phyloP scores from a whole-genome alignment of 352 stramenopile genomes.

The Globisporangium carolinianum region DNA sequence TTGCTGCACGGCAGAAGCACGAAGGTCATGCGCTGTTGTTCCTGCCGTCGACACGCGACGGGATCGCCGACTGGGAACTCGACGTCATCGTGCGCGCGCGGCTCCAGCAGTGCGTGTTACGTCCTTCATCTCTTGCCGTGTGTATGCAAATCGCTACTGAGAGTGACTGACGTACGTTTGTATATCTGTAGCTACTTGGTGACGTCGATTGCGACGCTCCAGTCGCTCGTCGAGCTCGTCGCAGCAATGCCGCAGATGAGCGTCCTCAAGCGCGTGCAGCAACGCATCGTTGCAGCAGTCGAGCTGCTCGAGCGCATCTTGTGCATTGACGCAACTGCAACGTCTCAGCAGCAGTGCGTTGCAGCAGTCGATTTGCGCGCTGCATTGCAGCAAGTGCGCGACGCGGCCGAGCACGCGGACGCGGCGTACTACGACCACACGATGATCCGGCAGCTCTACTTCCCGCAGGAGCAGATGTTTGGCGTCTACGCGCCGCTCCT shows the following conservation, averaged over 20 bases:
- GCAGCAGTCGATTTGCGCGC: slow-evolving; percentile 16
- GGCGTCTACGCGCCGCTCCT: slow-evolving; percentile 58
- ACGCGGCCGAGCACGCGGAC: slow-evolving; percentile 42
- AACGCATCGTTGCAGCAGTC: slow-evolving; percentile 42
- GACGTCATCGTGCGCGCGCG: slow-evolving; percentile 41
- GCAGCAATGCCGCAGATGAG: slow-evolving; percentile 64
- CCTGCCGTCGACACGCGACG: slow-evolving; percentile 37
- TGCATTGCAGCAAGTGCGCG: slow-evolving; percentile 30
- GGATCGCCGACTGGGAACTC: slow-evolving; percentile 70
- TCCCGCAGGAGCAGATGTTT: slow-evolving; percentile 62
- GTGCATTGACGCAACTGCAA: slow-evolving; percentile 10
- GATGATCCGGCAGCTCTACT: slow-evolving; percentile 70
- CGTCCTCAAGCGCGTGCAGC: slow-evolving; percentile 56
- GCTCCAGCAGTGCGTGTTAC: slow-evolving; percentile 28
- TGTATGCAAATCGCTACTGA: background rate
- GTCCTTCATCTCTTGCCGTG: background rate
- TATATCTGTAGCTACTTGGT: slow-evolving; percentile 32
- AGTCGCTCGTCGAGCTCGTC: slow-evolving; percentile 68
- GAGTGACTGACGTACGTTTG: background rate
- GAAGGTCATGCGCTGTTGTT: slow-evolving; percentile 16
- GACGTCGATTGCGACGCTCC: slow-evolving; percentile 53
- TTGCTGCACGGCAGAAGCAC: slow-evolving; percentile 29
- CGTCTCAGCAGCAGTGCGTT: slow-evolving; percentile 14
- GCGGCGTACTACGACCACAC: slow-evolving; percentile 61
- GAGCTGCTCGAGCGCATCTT: slow-evolving; percentile 47